Evolutionary conservation across 2,329 filamentous ascomycete species (phyloP).

Genomic region (Exophiala lecanii-corni): DNA sequence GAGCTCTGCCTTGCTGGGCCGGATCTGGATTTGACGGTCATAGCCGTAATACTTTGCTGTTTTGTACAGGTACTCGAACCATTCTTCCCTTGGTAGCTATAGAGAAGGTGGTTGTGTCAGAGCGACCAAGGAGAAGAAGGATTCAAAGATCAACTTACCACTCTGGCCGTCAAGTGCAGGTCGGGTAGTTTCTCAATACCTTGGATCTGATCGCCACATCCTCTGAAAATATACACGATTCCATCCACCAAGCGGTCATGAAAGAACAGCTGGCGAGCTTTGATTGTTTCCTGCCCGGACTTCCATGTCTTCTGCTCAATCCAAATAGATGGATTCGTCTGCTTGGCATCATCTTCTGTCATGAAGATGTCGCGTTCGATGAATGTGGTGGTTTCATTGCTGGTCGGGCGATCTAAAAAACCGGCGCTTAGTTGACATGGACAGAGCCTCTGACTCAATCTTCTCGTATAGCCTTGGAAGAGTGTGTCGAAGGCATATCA

Average conservation of each 20-base stretch:
- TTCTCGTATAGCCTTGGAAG: no score
- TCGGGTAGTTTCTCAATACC: slow-evolving; percentile 5
- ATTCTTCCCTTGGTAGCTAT: slow-evolving; percentile 6
- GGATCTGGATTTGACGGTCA: slow-evolving; percentile 4
- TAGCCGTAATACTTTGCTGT: slow-evolving; percentile 10
- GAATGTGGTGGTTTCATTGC: slow-evolving; percentile 8
- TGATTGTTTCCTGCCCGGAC: slow-evolving; percentile 4
- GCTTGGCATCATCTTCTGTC: slow-evolving; percentile 4
- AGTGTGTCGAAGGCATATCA: no score
- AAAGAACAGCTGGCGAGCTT: slow-evolving; percentile 7
- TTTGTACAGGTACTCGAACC: slow-evolving; percentile 2
- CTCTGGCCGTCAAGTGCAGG: slow-evolving; percentile 7
- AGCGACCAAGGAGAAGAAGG: background rate
- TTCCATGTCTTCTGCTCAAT: slow-evolving; percentile 6
- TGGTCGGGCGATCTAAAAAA: slow-evolving; percentile 4
- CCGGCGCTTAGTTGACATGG: no score
- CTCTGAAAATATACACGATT: slow-evolving; percentile 5
- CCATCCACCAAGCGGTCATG: slow-evolving; percentile 5
- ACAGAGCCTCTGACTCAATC: no score
- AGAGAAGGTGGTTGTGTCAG: background rate
- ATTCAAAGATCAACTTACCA: slow-evolving; percentile 2
- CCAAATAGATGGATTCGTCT: slow-evolving; percentile 4
- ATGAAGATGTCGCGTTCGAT: slow-evolving; percentile 10
- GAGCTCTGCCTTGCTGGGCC: background rate
- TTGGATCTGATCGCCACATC: slow-evolving; percentile 5